Base-by-base conservation (phyloP, 192 early-diverging fungal genomes). In the Glomus cerebriforme region DNA sequence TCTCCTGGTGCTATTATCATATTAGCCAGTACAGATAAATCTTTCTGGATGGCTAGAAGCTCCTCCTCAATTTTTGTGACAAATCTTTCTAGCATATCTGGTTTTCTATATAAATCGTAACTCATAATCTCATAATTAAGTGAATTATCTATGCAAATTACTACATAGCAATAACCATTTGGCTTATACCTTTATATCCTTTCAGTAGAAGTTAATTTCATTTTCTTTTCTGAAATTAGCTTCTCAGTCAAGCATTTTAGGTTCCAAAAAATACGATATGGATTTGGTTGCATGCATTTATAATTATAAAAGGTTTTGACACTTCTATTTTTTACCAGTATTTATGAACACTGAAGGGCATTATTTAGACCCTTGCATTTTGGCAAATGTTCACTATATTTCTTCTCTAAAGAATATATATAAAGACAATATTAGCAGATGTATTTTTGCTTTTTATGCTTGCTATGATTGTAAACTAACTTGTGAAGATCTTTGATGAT, bases 391-490 rank as follows among this genome's bases (percentile, higher is more conserved):
- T n/a, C n/a, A n/a, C n/a, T n/a, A n/a, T n/a, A n/a, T n/a, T n/a
- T n/a, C n/a, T n/a, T n/a, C n/a, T n/a, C 59, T 32, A 2, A 9
- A 26, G 73, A 75, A 39, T 75, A 75, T 75, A 75, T 27, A 37
- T 35, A 54, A 75, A 75, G 73, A 62, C 73, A 75, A 35, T 24
- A 75, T 60, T n/a, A 58, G 59, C 73, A 75, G 32, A 75, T 26
- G 39, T 75, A 75, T 75, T 75, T 75, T 75, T 54, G 15, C 31
- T 19, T 27, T 39, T 75, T 75, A 62, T 75, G 58, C 29, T 75
- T 75, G 35, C 58, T 75, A 75, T 75, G 43, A 60, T 75, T 75
- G 34, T 75, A 75, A 10, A 71, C 69, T 49, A 71, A n/a, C n/a
- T n/a, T 71, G 45, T 71, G 43, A 10, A 71, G 13, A 49, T 71